phyloP scores from a whole-genome alignment of 1,284 basidiomycete species.

The Grifola frondosa region DNA sequence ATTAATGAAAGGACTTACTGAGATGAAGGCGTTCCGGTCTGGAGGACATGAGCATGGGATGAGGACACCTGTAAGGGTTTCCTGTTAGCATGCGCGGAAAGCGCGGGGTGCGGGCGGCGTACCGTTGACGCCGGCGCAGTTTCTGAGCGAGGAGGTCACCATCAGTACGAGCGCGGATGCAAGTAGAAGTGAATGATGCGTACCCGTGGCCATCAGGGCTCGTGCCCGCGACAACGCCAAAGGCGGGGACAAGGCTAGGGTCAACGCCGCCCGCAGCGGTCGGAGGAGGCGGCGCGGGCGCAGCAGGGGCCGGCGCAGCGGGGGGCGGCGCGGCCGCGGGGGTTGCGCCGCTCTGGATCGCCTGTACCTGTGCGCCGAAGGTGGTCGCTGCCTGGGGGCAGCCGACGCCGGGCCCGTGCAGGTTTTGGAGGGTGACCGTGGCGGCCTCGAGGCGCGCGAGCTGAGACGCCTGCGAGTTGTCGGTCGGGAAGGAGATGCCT shows the following conservation, averaged over 20 bases:
- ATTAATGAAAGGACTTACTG: constrained; percentile 16
- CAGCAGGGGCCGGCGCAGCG: constrained; percentile 6
- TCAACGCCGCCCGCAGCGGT: constrained; percentile 5
- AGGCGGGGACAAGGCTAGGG: constrained; percentile 25
- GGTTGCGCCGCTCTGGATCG: constrained; percentile 24
- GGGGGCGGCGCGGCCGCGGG: constrained; percentile 2
- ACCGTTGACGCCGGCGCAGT: constrained; percentile 18
- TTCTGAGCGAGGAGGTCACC: constrained; percentile 1
- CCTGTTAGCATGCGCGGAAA: constrained; percentile 20
- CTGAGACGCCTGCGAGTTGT: constrained; percentile 51
- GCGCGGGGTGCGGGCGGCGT: background rate
- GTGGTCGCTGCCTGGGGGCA: constrained; percentile 39
- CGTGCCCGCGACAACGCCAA: constrained; percentile 25
- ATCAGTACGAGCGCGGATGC: too few relatives aligned
- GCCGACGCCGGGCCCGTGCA: constrained; percentile 37
- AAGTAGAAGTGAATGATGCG: too few relatives aligned
- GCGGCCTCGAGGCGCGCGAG: constrained; percentile 50
- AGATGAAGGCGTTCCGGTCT: constrained; percentile 32
- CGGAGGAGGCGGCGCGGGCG: constrained; percentile 5
- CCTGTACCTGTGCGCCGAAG: constrained; percentile 29
- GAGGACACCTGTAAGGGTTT: constrained; percentile 38
- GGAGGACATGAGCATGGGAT: constrained; percentile 43
- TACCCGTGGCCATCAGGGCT: constrained; percentile 25
- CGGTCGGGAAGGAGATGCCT: constrained; percentile 56
- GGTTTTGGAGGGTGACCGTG: constrained; percentile 38